Conservation (phyloP, 1,139 yeast genomes). For the Candida tropicalis region DNA sequence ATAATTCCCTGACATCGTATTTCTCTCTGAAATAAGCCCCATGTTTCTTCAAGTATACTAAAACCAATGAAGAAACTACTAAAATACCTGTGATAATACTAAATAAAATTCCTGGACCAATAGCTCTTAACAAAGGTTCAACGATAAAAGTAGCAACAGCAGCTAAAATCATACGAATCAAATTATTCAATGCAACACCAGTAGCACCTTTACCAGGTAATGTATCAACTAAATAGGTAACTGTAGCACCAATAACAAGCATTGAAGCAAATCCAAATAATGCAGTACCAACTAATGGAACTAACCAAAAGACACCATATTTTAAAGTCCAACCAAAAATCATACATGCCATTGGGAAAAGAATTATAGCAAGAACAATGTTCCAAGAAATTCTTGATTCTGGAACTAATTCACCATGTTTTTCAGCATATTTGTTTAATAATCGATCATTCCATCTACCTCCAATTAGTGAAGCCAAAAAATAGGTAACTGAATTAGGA, state of each 20-base stretch:
- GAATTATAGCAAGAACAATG: conserved; percentile 61
- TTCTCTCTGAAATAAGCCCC: conserved; percentile 69
- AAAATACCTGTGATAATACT: conserved; percentile 66
- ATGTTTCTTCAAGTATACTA: conserved; percentile 54
- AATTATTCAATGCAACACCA: conserved; percentile 81
- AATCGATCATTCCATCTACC: conserved; percentile 79
- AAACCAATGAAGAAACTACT: conserved; percentile 41
- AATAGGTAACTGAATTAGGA: conserved; percentile 80
- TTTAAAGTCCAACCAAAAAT: conserved; percentile 85
- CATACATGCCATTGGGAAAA: conserved; percentile 66
- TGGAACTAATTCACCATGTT: conserved; percentile 67
- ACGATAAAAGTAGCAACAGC: conserved; percentile 76
- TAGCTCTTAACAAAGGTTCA: conserved; percentile 62
- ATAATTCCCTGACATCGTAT: conserved; percentile 60
- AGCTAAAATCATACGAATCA: conserved; percentile 72
- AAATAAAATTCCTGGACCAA: conserved; percentile 73
- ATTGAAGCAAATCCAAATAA: conserved; percentile 81
- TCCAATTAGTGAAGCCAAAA: conserved; percentile 72
- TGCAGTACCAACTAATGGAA: conserved; percentile 78
- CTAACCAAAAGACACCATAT: conserved; percentile 68
- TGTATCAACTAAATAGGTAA: conserved; percentile 81
- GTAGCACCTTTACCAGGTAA: conserved; percentile 90
- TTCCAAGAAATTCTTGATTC: conserved; percentile 83
- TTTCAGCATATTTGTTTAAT: conserved; percentile 53
- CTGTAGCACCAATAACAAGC: conserved; percentile 81